A percentile compares a stretch with the other conserved stretches of the same genome.
Evolutionary conservation across 2,329 filamentous ascomycete species (phyloP).

Genomic region (Xylariaceae sp.): DNA sequence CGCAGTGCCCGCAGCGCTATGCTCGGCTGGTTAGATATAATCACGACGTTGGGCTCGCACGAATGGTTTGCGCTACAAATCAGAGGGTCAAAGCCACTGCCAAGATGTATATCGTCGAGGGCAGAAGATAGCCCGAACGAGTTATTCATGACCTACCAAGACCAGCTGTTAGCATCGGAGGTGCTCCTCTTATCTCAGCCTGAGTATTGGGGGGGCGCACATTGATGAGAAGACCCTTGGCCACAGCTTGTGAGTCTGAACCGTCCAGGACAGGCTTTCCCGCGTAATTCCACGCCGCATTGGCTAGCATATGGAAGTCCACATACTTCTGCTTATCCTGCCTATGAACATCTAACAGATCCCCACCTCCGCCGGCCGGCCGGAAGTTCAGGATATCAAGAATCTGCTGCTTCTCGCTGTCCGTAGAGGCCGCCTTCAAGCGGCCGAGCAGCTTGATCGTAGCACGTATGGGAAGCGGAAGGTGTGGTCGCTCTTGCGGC

Average conservation of each 20-base stretch:
- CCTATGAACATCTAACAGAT: slow-evolving; percentile 16
- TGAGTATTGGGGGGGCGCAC: slow-evolving; percentile 15
- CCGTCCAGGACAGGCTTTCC: slow-evolving; percentile 22
- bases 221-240: slow-evolving; percentile 27
- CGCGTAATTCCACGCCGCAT: slow-evolving; percentile 28
- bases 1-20: slow-evolving; percentile 47
- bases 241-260: slow-evolving; percentile 16
- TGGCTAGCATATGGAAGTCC: slow-evolving; percentile 27
- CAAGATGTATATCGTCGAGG: slow-evolving; percentile 26
- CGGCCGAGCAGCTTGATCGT: slow-evolving; percentile 33
- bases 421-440: slow-evolving; percentile 24
- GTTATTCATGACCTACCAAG: slow-evolving; percentile 27
- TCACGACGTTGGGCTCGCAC: slow-evolving; percentile 52
- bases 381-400: slow-evolving; percentile 24
- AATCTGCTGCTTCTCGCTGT: slow-evolving; percentile 15
- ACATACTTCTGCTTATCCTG: slow-evolving; percentile 26
- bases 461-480: slow-evolving; percentile 28
- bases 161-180: slow-evolving; percentile 3
- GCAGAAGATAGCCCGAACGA: slow-evolving; percentile 21
- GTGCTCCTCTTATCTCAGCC: not conserved
- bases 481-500: slow-evolving; percentile 23
- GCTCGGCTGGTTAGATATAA: slow-evolving; percentile 50
- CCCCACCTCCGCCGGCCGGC: slow-evolving; percentile 19
- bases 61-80: slow-evolving; percentile 49
- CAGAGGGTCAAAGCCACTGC: slow-evolving; percentile 33